Conservation (phyloP, 306 rosid species). For the Dalbergia oliveri region DNA sequence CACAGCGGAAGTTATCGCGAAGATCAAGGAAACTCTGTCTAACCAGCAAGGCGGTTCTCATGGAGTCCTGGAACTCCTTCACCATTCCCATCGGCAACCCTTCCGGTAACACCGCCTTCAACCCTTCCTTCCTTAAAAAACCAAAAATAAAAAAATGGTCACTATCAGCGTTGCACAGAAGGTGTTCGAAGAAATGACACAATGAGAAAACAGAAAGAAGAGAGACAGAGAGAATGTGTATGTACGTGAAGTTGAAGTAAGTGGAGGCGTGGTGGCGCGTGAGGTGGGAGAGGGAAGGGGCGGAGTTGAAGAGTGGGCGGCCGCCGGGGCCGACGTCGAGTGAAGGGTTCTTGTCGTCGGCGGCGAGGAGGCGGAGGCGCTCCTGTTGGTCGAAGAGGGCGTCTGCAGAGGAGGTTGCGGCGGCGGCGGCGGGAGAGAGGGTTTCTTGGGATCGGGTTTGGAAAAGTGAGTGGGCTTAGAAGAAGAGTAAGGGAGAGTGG, state of each 20-base stretch:
- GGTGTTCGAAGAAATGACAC: constrained; percentile 39
- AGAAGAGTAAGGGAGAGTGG: constrained; percentile 49
- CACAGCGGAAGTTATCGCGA: constrained; percentile 80
- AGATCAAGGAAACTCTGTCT: constrained; percentile 87
- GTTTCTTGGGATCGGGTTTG: constrained; percentile 54
- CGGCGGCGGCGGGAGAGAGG: constrained; percentile 38
- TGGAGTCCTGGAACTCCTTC: constrained; percentile 87
- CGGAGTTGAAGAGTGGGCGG: constrained; percentile 74
- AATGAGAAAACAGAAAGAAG: neutral
- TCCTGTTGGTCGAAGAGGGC: constrained; percentile 59
- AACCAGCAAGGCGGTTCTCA: constrained; percentile 75
- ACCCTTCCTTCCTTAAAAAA: constrained; percentile 59
- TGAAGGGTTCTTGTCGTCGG: constrained; percentile 72
- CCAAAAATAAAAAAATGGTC: neutral
- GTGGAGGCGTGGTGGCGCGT: constrained; percentile 59
- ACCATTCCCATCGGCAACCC: constrained; percentile 86
- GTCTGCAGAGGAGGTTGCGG: no score
- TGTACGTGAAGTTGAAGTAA: constrained; percentile 77
- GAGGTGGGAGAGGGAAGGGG: constrained; percentile 68
- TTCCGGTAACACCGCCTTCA: constrained; percentile 78
- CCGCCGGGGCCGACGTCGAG: constrained; percentile 79
- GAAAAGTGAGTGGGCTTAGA: constrained; percentile 52
- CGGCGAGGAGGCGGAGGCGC: constrained; percentile 72
- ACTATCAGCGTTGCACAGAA: constrained; percentile 4
- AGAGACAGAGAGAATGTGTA: neutral